phyloP scores from a whole-genome alignment of 352 stramenopile species.

The Globisporangium nodosum region DNA sequence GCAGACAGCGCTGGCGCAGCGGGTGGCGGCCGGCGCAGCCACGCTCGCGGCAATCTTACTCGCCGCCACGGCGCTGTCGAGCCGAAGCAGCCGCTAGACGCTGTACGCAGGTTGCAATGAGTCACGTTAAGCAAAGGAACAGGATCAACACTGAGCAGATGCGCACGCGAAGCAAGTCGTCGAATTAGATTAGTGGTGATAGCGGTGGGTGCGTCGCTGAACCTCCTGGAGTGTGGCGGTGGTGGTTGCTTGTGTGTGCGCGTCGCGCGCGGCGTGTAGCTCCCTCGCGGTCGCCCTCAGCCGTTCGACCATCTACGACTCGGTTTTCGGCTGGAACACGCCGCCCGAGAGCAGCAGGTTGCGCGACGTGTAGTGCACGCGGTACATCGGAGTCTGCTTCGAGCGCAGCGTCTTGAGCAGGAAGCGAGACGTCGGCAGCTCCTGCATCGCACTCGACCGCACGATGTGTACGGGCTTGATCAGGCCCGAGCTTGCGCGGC shows the following conservation, averaged over 20 bases:
- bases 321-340: slow-evolving; percentile 55
- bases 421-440: slow-evolving; percentile 62
- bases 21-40: slow-evolving; percentile 25
- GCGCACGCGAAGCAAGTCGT: neutral
- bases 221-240: neutral
- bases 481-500: slow-evolving; percentile 22
- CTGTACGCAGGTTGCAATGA: neutral
- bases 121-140: neutral
- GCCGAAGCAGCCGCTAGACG: slow-evolving; percentile 3
- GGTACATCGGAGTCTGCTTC: slow-evolving; percentile 83
- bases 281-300: neutral
- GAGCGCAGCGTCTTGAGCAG: slow-evolving; percentile 80
- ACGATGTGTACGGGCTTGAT: slow-evolving; percentile 56
- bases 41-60: slow-evolving; percentile 23
- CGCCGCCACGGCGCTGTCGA: slow-evolving; percentile 19
- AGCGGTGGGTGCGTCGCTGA: neutral
- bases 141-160: neutral
- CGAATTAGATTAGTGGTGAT: neutral
- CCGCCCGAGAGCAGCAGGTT: slow-evolving; percentile 78
- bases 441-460: slow-evolving; percentile 38
- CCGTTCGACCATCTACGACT: slow-evolving; percentile 22
- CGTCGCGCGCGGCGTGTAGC: neutral
- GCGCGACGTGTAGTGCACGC: slow-evolving; percentile 74
- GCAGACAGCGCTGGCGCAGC: slow-evolving; percentile 32
- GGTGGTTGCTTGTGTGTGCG: neutral